Evolutionary conservation across 306 rosid species (phyloP).

Genomic region (Argentina anserina): DNA sequence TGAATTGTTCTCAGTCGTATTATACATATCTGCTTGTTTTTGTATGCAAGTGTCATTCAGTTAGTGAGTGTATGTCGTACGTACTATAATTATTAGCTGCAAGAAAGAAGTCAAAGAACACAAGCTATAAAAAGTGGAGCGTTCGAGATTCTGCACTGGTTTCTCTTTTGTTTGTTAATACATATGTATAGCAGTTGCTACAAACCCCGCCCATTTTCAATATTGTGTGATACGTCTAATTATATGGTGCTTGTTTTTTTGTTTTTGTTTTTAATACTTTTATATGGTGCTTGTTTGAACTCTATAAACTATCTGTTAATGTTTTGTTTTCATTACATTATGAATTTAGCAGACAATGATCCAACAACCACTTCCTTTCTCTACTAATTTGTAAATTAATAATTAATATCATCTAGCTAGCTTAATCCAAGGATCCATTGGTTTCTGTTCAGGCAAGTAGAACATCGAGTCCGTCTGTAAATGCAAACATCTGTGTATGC

Average conservation of each 20-base stretch:
- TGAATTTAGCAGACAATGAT: not conserved
- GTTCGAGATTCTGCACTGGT: not conserved
- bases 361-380: not conserved
- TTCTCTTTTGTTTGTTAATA: not conserved
- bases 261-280: too few species aligned
- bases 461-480: not conserved
- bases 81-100: not conserved
- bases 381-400: not conserved
- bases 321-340: not conserved
- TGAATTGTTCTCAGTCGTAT: not conserved
- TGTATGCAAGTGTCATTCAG: constrained; percentile 6
- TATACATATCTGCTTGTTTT: constrained; percentile 1
- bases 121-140: not conserved
- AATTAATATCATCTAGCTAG: not conserved
- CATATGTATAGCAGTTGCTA: not conserved
- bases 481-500: not conserved
- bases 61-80: not conserved
- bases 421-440: not conserved
- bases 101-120: not conserved
- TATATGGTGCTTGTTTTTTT: not conserved
- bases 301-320: not conserved
- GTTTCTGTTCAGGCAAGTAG: not conserved
- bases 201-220: not conserved
- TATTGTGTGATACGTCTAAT: not conserved
- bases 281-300: not conserved